Percentiles rank a stretch among this genome's conserved stretches.
These are phyloP conservation scores for Silene conica DNA, from an alignment of 148 eudicot genomes.

Conservation along the genomic window DNA sequence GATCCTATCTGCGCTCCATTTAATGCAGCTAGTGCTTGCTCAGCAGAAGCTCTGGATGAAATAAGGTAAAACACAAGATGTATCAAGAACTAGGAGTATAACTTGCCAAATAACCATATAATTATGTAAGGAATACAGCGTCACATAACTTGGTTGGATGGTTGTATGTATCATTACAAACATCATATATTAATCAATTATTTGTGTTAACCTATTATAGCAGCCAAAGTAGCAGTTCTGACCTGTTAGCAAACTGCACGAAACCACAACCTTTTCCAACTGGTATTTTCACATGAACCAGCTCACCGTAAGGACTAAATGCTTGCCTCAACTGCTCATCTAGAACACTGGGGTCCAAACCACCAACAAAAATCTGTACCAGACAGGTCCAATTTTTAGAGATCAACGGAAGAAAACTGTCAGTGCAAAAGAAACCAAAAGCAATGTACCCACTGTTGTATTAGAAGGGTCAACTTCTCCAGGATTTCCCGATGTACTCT, in stretches of 20 bases:
- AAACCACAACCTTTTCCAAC: slow-evolving; percentile 91
- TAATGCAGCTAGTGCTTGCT: slow-evolving; percentile 66
- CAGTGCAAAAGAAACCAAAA: slow-evolving; percentile 8
- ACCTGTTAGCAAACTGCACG: slow-evolving; percentile 88
- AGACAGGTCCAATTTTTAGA: slow-evolving; percentile 11
- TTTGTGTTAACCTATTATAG: slow-evolving; percentile 3
- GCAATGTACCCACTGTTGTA: slow-evolving; percentile 81
- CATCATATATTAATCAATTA: too few relatives aligned
- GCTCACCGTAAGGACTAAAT: slow-evolving; percentile 76
- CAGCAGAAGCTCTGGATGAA: slow-evolving; percentile 58
- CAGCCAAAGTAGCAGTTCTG: slow-evolving; percentile 14
- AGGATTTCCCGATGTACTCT: slow-evolving; percentile 64
- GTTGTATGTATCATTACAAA: background rate
- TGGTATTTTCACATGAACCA: slow-evolving; percentile 89
- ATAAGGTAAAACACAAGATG: background rate
- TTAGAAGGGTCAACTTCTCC: slow-evolving; percentile 86
- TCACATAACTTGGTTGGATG: background rate
- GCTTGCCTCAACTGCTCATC: slow-evolving; percentile 75
- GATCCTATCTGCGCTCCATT: slow-evolving; percentile 83
- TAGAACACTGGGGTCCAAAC: slow-evolving; percentile 76
- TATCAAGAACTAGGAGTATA: background rate
- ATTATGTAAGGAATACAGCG: background rate
- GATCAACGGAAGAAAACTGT: background rate
- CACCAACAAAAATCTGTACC: slow-evolving; percentile 92
- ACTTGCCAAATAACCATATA: background rate